phyloP scores from a whole-genome alignment of 306 rosid species.

The Pterocarpus santalinus region DNA sequence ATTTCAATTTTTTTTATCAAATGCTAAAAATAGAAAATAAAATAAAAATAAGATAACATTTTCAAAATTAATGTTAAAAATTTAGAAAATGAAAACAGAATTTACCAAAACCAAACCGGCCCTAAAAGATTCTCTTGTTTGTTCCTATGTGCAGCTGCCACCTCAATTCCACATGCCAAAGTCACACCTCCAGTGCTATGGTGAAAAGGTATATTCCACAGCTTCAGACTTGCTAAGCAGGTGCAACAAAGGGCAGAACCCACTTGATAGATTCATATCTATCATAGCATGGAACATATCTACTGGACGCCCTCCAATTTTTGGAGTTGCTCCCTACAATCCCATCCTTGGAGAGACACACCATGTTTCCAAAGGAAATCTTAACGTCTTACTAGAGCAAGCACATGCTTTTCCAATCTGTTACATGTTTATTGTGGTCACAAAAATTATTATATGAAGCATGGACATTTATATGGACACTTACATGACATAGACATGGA shows the following conservation, averaged over 20 bases:
- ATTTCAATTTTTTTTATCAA: too few species aligned
- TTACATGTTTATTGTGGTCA: not conserved
- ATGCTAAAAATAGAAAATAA: too few species aligned
- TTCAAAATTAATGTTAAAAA: too few species aligned
- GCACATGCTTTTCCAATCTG: constrained; percentile 33
- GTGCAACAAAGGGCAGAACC: constrained; percentile 58
- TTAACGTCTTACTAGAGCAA: constrained; percentile 70
- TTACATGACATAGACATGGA: too few species aligned
- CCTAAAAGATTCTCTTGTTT: not conserved
- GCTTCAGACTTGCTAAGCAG: constrained; percentile 57
- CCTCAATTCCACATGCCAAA: constrained; percentile 73
- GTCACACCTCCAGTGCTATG: constrained; percentile 74
- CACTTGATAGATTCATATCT: constrained; percentile 60
- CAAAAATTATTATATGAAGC: not conserved
- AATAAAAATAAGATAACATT: too few species aligned
- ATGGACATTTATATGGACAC: too few species aligned
- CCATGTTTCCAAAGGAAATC: constrained; percentile 64
- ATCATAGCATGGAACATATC: constrained; percentile 76
- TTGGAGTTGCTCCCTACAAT: constrained; percentile 72
- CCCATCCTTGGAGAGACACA: constrained; percentile 87
- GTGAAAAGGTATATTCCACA: constrained; percentile 63
- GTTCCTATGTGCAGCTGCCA: constrained; percentile 56
- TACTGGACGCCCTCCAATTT: constrained; percentile 57
- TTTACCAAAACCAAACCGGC: too few species aligned
- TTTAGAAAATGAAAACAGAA: too few species aligned